Base-by-base conservation (phyloP, 352 stramenopile genomes). In the Pythium brachiatum region DNA sequence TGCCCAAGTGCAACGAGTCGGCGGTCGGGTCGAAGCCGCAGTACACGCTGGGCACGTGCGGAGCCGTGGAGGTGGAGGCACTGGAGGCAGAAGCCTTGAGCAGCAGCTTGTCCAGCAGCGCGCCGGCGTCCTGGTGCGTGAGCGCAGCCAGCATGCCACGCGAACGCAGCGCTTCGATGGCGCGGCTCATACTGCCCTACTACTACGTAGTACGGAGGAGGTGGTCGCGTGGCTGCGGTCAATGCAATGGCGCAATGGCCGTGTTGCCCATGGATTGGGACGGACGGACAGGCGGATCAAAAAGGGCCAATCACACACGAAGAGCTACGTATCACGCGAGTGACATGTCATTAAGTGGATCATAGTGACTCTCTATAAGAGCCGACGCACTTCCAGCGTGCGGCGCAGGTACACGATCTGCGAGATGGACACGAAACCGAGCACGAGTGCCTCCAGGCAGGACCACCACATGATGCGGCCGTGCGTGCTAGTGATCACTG, bases 11-110 rank as follows among this genome's bases (percentile, higher is more conserved):
- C 57, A 98, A 76, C 66, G 87, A 94, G 60, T 95, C 79, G 2
- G 91, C 91, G n/a, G 92, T 98, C 29, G 92, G 92, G 64, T 98
- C 92, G 57, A 97, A 96, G 64, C 92, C 92, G 64, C 86, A 94
- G 70, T 96, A 96, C 9, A 96, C 81, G 26, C 76, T 65, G 9
- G 82, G 78, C 16, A 72, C 55, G 16, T 53, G 21, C 1, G 57
- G n/a, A n/a, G n/a, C n/a, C n/a, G n/a, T n/a, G n/a, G n/a, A n/a
- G n/a, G n/a, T n/a, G n/a, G n/a, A n/a, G n/a, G n/a, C n/a, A n/a
- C n/a, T n/a, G 18, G 53, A 51, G 43, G 57, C 36, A 7, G 50
- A 8, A 9, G 16, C 47, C 18, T 38, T 27, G 25, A 50, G n/a
- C 51, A 94, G 27, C 47, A 85, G 59, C 15, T 70, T 72, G 60